Evolutionary conservation across 306 rosid species (phyloP).

Genomic region (Rosa lucieae): DNA sequence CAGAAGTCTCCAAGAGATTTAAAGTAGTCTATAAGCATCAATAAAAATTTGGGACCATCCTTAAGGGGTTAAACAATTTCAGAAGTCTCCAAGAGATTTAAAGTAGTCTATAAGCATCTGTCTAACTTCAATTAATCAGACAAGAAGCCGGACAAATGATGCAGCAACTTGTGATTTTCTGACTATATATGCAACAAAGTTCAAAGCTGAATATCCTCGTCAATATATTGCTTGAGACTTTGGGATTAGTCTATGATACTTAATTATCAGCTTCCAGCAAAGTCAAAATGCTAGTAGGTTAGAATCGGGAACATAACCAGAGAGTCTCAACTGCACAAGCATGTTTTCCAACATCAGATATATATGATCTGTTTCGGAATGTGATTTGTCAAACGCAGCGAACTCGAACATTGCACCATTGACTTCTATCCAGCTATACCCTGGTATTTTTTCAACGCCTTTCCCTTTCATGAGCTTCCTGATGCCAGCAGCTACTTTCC

Average conservation of each 20-base stretch:
- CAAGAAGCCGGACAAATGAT: neutral
- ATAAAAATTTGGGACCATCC: neutral
- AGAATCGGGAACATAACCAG: constrained; percentile 20
- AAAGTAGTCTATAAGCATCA: neutral
- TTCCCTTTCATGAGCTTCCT: constrained; percentile 31
- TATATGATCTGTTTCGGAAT: constrained; percentile 27
- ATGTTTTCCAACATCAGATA: constrained; percentile 30
- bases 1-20: no score
- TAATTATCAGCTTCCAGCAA: neutral
- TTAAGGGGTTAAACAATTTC: neutral
- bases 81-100: neutral
- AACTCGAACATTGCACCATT: constrained; percentile 31
- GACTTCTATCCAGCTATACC: constrained; percentile 33
- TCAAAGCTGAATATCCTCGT: neutral
- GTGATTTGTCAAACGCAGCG: constrained; percentile 26
- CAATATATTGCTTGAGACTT: neutral
- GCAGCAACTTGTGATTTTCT: neutral
- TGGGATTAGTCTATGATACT: neutral
- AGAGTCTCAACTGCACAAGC: constrained; percentile 22
- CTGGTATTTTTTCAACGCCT: constrained; percentile 30
- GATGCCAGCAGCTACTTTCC: constrained; percentile 51
- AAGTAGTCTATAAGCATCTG: neutral
- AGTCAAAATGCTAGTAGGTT: constrained; percentile 24
- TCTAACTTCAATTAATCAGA: neutral
- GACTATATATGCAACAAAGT: neutral